Evolutionary conservation across 1,139 yeast species (phyloP).

Genomic region (Protomyces arabidopsidicola): DNA sequence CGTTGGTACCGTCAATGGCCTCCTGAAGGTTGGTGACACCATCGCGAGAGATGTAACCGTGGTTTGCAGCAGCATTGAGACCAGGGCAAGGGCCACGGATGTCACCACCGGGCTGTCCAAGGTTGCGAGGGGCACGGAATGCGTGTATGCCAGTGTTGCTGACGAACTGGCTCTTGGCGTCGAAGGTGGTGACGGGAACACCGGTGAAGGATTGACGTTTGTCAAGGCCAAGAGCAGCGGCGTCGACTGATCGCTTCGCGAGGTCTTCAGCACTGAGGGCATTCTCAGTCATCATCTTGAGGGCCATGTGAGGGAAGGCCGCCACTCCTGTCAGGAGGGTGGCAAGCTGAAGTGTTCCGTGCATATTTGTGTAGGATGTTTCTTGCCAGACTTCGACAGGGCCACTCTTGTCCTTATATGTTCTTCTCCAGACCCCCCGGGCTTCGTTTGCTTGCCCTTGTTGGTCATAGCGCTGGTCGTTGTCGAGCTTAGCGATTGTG

Average conservation of each 20-base stretch:
- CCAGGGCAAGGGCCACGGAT: constrained; percentile 26
- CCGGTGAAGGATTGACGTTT: constrained; percentile 9
- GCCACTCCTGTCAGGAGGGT: constrained; percentile 14
- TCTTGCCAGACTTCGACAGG: neutral
- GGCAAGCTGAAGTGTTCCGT: constrained; percentile 2
- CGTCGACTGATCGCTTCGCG: constrained; percentile 3
- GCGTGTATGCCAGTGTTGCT: constrained; percentile 3
- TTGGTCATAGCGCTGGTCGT: no score
- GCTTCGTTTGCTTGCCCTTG: no score
- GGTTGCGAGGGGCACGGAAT: constrained; percentile 14
- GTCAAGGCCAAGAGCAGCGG: neutral
- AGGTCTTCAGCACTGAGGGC: constrained; percentile 7
- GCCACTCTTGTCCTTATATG: neutral
- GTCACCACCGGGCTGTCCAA: constrained; percentile 14
- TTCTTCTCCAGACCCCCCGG: no score
- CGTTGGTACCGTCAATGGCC: constrained; percentile 19
- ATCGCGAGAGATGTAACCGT: constrained; percentile 15
- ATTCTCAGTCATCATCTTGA: constrained; percentile 6
- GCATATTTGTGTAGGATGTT: neutral
- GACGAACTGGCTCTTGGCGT: constrained; percentile 14
- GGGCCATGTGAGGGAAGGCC: constrained; percentile 25
- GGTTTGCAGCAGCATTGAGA: constrained; percentile 21
- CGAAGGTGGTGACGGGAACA: constrained; percentile 5
- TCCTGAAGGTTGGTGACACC: constrained; percentile 14
- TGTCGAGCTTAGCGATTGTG: no score